These are phyloP conservation scores for Chaetomiaceae sp. DNA, from an alignment of 2,329 filamentous ascomycete genomes.

Conservation along the genomic window DNA sequence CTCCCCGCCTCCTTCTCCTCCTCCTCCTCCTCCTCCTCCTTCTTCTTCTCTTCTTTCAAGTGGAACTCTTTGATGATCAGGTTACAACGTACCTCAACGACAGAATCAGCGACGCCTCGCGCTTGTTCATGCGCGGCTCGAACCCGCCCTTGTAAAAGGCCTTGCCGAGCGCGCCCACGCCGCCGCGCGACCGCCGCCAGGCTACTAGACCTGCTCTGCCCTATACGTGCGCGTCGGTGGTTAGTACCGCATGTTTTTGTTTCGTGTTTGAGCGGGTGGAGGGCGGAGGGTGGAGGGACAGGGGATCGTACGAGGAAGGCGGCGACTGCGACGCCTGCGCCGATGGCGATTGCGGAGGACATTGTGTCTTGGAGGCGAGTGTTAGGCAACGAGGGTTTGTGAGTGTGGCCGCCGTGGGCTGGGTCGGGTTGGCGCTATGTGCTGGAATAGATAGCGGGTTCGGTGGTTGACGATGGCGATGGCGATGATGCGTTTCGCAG, in stretches of 20 bases:
- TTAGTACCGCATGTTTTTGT: conserved; percentile 23
- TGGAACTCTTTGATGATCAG: no score
- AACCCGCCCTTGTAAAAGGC: conserved; percentile 99
- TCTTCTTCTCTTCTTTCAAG: no score
- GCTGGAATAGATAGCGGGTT: neutral
- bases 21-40: no score
- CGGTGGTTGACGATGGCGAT: conserved; percentile 31
- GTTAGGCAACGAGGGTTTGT: neutral
- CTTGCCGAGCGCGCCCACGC: conserved; percentile 75
- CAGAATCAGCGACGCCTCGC: conserved; percentile 86
- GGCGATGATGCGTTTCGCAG: conserved; percentile 8
- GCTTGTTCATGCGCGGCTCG: conserved; percentile 87
- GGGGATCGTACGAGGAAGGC: conserved; percentile 53
- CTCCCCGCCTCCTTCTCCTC: no score
- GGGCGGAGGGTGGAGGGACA: neutral
- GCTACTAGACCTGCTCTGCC: conserved; percentile 90
- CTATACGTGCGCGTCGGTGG: conserved; percentile 40
- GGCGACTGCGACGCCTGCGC: conserved; percentile 58
- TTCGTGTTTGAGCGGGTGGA: neutral
- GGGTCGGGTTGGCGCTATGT: neutral
- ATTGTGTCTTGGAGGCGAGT: conserved; percentile 38
- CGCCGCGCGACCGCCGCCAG: conserved; percentile 74
- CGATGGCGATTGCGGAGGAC: conserved; percentile 56
- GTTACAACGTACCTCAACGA: conserved; percentile 77
- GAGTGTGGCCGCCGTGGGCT: neutral